Base-by-base conservation (phyloP, 129 eudicot species). In the Tagetes patula region DNA sequence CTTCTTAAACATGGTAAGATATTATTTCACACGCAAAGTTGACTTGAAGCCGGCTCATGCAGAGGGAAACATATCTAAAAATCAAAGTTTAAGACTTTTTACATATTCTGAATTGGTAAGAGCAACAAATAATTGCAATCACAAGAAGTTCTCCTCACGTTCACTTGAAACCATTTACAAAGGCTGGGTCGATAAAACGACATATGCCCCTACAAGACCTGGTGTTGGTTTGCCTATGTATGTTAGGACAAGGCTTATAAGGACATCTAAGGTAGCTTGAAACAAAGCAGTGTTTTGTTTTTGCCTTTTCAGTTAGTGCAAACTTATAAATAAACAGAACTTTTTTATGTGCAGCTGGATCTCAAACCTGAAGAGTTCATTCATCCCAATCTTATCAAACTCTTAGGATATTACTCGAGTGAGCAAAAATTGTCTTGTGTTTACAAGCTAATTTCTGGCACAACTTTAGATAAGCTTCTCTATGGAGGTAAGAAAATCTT, bases 101-200 rank as follows among this genome's bases (percentile, higher is more conserved):
- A 76, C 65, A 52, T 69, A 32, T 32, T 65, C 65, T 46, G 77
- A 81, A 53, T 3, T 81, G 70, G 6, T 7, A 43, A 70, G 12
- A 10, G 84, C 84, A 62, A 75, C 84, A 42, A 58, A 55, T 34
- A 48, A 70, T 65, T 81, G 58, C 68, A 50, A 38, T 3, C 3
- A 53, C 39, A 11, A 39, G 13, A 67, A 39, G 53, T 42, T 46
- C 38, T 56, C 43, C 6, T 31, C 14, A 43, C 8, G 37, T 58
- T 14, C 38, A 68, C 31, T 0, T 47, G 72, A 60, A 48, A 39
- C 8, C 31, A 59, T 72, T 40, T 67, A 66, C 76, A 73, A 67
- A 59, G 79, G 76, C 27, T 82, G 79, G 82, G 82, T 82, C 5
- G 69, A 72, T 67, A 72, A 48, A 71, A 42, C 31, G 72, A 82